These are phyloP conservation scores for Xylariales sp. DNA, from an alignment of 2,329 filamentous ascomycete genomes.

Conservation along the genomic window DNA sequence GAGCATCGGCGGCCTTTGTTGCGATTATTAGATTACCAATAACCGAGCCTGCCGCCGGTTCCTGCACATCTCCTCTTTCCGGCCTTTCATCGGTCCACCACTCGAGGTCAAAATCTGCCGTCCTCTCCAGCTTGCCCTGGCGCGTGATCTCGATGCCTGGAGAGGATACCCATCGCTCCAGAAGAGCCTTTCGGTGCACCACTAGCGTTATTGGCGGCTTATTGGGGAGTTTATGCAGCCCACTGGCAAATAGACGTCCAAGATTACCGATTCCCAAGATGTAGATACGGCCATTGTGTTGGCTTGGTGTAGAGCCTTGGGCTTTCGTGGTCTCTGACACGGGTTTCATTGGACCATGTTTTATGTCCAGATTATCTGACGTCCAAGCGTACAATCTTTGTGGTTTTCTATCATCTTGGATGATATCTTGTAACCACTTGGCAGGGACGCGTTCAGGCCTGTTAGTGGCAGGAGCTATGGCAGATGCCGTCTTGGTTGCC, in stretches of 20 bases:
- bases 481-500: too few species aligned
- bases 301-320: background rate
- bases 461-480: too few species aligned
- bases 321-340: too few species aligned
- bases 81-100: constrained; percentile 48
- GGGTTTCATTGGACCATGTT: background rate
- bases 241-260: constrained; percentile 73
- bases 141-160: constrained; percentile 43
- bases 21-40: constrained; percentile 75
- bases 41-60: constrained; percentile 31
- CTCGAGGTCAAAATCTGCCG: constrained; percentile 43
- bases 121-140: constrained; percentile 22
- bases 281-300: constrained; percentile 53
- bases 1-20: constrained; percentile 67
- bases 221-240: constrained; percentile 54
- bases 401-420: constrained; percentile 13
- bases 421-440: constrained; percentile 6
- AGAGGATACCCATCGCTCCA: constrained; percentile 40
- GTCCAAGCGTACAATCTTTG: constrained; percentile 24
- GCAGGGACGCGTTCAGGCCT: background rate
- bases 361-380: constrained; percentile 14
- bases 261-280: constrained; percentile 79
- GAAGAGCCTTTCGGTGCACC: constrained; percentile 56
- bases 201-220: constrained; percentile 75
- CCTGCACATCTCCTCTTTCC: constrained; percentile 27